Percentiles rank a stretch among this genome's conserved stretches.
These are phyloP conservation scores for Debaryomyces prosopidis DNA, from an alignment of 805 yeast genomes.

Conservation along the genomic window DNA sequence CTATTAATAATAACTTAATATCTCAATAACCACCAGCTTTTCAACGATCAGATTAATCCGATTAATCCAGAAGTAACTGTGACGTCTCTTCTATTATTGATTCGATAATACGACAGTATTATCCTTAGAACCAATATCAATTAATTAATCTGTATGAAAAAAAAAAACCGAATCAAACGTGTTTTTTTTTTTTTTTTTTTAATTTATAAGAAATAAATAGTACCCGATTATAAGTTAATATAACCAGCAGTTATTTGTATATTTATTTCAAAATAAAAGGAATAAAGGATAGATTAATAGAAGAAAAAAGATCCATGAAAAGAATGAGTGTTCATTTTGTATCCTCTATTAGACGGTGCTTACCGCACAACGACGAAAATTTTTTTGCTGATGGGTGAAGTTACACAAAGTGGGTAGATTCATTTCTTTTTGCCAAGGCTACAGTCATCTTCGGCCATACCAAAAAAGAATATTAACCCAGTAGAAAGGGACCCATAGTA, in stretches of 20 bases:
- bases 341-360: too few relatives aligned
- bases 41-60: neutral
- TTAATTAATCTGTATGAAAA: neutral
- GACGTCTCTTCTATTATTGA: neutral
- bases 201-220: slow-evolving; percentile 8
- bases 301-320: slow-evolving; percentile 4
- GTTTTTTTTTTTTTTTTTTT: slow-evolving; percentile 1
- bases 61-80: neutral
- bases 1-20: slow-evolving; percentile 8
- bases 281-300: slow-evolving; percentile 2
- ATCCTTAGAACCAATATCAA: neutral
- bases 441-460: too few relatives aligned
- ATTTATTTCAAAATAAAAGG: slow-evolving; percentile 8
- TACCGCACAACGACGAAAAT: neutral
- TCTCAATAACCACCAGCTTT: slow-evolving; percentile 4
- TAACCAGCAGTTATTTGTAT: slow-evolving; percentile 10
- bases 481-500: too few relatives aligned
- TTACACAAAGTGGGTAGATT: slow-evolving; percentile 2
- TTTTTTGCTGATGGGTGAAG: neutral
- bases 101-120: neutral
- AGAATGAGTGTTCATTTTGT: neutral
- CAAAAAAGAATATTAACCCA: too few relatives aligned
- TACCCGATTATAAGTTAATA: slow-evolving; percentile 15
- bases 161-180: slow-evolving; percentile 1
- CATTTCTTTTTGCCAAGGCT: too few relatives aligned